Percentiles rank a stretch among this genome's conserved stretches.
phyloP scores from a whole-genome alignment of 176 grass and related monocot genomes.

The Triticum monococcum region DNA sequence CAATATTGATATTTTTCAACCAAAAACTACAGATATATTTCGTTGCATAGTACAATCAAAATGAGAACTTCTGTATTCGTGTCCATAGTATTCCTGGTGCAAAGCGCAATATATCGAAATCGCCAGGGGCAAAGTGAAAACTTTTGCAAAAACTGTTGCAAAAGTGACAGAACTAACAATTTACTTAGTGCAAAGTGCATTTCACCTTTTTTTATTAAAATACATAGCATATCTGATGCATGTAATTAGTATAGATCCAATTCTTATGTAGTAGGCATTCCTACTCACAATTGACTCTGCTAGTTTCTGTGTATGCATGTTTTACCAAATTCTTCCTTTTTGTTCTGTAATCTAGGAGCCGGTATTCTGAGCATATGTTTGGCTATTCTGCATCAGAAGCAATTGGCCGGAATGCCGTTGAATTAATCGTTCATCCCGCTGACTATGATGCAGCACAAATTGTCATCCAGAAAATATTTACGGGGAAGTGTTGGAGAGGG shows the following conservation, averaged over 20 bases:
- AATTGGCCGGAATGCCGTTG: conserved; percentile 61
- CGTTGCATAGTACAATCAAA: neutral
- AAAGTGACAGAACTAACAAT: too few species aligned
- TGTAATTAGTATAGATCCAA: neutral
- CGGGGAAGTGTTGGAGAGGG: conserved; percentile 82
- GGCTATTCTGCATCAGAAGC: conserved; percentile 80
- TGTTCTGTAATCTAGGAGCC: conserved; percentile 53
- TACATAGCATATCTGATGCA: neutral
- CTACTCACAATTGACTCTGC: neutral
- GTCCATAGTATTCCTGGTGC: neutral
- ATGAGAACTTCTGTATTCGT: neutral
- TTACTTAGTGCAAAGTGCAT: neutral
- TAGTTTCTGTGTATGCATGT: neutral
- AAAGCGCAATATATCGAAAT: neutral
- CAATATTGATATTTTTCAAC: neutral
- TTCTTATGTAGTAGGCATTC: neutral
- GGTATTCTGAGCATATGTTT: conserved; percentile 64
- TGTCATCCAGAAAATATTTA: conserved; percentile 57
- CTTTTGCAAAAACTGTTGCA: too few species aligned
- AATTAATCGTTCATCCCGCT: conserved; percentile 56
- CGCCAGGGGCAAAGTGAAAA: too few species aligned
- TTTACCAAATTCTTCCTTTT: conserved; percentile 1
- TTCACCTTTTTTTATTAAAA: neutral
- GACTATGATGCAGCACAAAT: conserved; percentile 49
- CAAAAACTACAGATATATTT: neutral